Conservation (phyloP, 2,329 filamentous ascomycete genomes). For the Gaeumannomyces tritici region DNA sequence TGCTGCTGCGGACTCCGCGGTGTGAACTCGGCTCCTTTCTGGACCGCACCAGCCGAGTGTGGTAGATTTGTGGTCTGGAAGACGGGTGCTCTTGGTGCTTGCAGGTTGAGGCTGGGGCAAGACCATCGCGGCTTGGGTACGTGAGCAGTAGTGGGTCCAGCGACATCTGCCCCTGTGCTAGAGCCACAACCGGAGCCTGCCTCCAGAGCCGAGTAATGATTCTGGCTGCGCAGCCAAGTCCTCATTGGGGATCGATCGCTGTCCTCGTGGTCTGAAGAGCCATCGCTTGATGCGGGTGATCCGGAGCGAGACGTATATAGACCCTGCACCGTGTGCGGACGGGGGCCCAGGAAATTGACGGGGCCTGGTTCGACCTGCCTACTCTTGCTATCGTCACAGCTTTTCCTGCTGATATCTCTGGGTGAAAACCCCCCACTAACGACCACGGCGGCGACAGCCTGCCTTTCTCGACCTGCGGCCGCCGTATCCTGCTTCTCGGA, state of each 20-base stretch:
- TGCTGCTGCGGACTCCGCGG: neutral
- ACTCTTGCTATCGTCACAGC: neutral
- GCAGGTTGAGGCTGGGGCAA: neutral
- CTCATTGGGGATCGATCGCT: constrained; percentile 12
- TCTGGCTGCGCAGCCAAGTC: constrained; percentile 15
- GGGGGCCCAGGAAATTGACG: neutral
- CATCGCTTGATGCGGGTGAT: neutral
- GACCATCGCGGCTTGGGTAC: neutral
- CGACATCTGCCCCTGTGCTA: neutral
- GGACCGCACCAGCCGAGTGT: no score
- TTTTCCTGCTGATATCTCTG: neutral
- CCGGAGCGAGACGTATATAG: neutral
- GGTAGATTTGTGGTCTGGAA: neutral
- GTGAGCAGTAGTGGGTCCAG: constrained; percentile 1
- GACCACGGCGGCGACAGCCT: constrained; percentile 1
- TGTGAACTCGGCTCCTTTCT: neutral
- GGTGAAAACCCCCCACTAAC: constrained; percentile 1
- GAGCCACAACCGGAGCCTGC: constrained; percentile 1
- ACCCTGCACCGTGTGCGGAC: neutral
- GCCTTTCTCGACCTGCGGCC: neutral
- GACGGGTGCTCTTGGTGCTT: neutral
- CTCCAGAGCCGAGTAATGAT: constrained; percentile 8
- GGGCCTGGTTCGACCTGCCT: neutral
- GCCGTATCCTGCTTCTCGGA: neutral
- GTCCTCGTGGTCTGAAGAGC: neutral